phyloP scores from a whole-genome alignment of 805 yeast genomes.

The Candida argentea region DNA sequence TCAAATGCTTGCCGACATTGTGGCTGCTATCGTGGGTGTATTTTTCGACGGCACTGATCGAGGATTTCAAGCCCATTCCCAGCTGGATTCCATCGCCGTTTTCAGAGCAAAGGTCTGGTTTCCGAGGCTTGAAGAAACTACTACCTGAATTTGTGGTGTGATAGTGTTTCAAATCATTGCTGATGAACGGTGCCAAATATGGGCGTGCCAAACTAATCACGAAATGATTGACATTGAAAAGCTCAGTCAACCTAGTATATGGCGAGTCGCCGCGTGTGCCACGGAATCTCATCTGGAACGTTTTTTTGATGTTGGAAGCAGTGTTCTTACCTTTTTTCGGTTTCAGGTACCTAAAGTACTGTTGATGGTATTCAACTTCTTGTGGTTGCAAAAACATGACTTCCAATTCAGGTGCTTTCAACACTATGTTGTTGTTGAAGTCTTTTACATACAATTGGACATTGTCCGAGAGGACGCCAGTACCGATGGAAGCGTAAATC shows the following conservation, averaged over 20 bases:
- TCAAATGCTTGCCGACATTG: conserved; percentile 24
- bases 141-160: conserved; percentile 14
- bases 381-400: conserved; percentile 33
- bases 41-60: conserved; percentile 20
- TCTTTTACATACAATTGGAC: conserved; percentile 51
- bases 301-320: conserved; percentile 4
- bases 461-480: conserved; percentile 51
- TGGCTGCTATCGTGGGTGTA: conserved; percentile 24
- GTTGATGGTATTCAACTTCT: conserved; percentile 37
- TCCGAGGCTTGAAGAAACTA: neutral
- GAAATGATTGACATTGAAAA: conserved; percentile 91
- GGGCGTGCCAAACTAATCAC: conserved; percentile 89
- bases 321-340: conserved; percentile 3
- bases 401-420: conserved; percentile 32
- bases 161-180: conserved; percentile 71
- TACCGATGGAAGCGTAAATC: conserved; percentile 73
- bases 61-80: conserved; percentile 16
- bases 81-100: neutral
- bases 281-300: conserved; percentile 8
- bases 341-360: conserved; percentile 20
- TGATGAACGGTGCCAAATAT: conserved; percentile 80
- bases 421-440: conserved; percentile 51
- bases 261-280: conserved; percentile 40
- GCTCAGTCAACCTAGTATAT: conserved; percentile 78
- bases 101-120: neutral